Evolutionary conservation across 1,284 basidiomycete genomes (phyloP), one percentile per base, ranked within the genome.

Genomic region (Malassezia slooffiae): DNA sequence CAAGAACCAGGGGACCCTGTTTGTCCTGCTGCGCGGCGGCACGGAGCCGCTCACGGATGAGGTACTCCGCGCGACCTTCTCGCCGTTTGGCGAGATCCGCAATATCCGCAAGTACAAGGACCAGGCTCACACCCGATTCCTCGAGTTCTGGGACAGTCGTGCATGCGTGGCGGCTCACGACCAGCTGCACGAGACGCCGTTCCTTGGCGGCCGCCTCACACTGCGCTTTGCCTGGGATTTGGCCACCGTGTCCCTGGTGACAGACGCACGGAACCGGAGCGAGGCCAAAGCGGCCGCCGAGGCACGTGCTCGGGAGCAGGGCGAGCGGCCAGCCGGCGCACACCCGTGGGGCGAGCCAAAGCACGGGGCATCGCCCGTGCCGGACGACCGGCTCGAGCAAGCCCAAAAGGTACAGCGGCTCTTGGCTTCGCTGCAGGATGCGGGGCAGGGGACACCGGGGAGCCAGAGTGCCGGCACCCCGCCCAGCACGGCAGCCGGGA

Each of bases 61-160:
- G 39, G 85, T 89, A 70, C 76, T 96, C 1, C 78, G 82, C 2
- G 75, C 80, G 32, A 81, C 82, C 61, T 89, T 91, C 62, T 79
- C 82, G 54, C 79, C 80, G 38, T 91, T 83, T 57, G 91, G 91
- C 12, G 88, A 91, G 55, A 79, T 97, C 48, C 91, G 90, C 68
- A 74, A 76, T 5, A 77, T 96, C 16, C 78, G 65, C 17, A 52
- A 55, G 30, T 57, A 56, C 38, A 58, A 59, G 16, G 55, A 58
- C 19, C 57, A 60, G 43, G 33, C 24, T 37, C 43, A 47, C 42
- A 44, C 47, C 33, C 58, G 56, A 31, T 56, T 64, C 41, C 15
- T 54, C 10, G 36, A 55, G 22, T 56, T 37, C 48, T 43, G 37
- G 42, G 45, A 50, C 41, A 57, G 50, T 19, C 35, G 47, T 2